Base-by-base conservation (phyloP, 192 early-diverging fungal species). In the Kickxella alabastrina region DNA sequence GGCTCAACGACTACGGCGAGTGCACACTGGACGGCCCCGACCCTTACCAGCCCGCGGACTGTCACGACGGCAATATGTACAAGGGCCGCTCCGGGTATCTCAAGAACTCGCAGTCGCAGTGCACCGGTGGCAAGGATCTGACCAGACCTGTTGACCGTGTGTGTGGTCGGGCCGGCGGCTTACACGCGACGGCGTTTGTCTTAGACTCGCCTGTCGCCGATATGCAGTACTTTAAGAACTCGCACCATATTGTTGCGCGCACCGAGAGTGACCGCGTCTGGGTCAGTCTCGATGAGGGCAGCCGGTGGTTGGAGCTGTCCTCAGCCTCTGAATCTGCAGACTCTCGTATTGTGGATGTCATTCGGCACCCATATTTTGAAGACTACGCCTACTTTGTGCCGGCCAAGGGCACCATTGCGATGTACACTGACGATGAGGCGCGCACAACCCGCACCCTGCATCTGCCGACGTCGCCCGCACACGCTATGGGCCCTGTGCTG, bases 11-110 rank as follows among this genome's bases (percentile, higher is more conserved):
- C 24, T 62, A 82, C 13, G 84, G 85, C 32, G 53, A 80, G 35
- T 93, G 92, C 47, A 75, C 72, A 4, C 65, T 81, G 8, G 79
- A 82, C 41, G 88, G 85, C 7, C 78, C 64, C 13, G 90, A 97
- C 51, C 90, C 91, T 7, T 65, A 83, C 10, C 83, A 86, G 60
- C 92, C 93, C 0, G 48, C 57, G 1, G 72, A 78, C 37, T 95
- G 95, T 57, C 75, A 72, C 14, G 56, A 59, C 0, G 89, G 87
- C 24, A 65, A 65, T 12, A 79, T 60, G 4, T 97, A 89, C 66
- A 50, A 51, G 41, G 87, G 86, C 14, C 79, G 82, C 13, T 89
- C 89, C 17, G 93, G 94, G 15, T 97, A 94, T 65, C 74, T 79
- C 13, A 92, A 88, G 48, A 83, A 89, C 18, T 54, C 80, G 3